Evolutionary conservation across 2,329 filamentous ascomycete genomes (phyloP).

Genomic region (Zasmidium cellare): DNA sequence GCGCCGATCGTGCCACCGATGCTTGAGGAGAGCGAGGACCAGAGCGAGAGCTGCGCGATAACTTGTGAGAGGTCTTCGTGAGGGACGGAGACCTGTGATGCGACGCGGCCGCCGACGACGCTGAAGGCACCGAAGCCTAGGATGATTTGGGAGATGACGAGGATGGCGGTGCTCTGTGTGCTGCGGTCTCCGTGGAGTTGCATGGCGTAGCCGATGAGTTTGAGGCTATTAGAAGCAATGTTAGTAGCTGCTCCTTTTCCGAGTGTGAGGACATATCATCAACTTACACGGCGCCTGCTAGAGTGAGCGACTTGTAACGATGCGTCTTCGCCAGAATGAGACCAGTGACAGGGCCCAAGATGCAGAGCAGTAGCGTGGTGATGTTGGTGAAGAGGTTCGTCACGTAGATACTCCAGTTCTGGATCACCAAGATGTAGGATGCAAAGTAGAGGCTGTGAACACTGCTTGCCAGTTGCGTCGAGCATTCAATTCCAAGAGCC

Average conservation of each 20-base stretch:
- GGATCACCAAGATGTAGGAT: conserved; percentile 42
- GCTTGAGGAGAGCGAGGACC: conserved; percentile 41
- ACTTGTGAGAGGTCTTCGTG: conserved; percentile 44
- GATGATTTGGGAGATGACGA: conserved; percentile 40
- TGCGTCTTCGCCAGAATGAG: conserved; percentile 39
- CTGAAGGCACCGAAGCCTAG: conserved; percentile 41
- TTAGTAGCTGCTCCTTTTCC: not conserved
- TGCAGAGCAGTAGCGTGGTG: conserved; percentile 42
- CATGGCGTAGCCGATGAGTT: conserved; percentile 40
- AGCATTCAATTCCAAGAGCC: conserved; percentile 17
- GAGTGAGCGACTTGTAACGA: conserved; percentile 45
- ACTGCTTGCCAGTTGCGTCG: conserved; percentile 20
- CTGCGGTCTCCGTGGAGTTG: conserved; percentile 34
- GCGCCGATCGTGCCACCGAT: conserved; percentile 41
- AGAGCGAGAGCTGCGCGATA: conserved; percentile 42
- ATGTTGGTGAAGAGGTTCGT: conserved; percentile 46
- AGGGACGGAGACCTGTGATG: conserved; percentile 43
- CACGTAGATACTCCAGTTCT: conserved; percentile 43
- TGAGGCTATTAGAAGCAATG: conserved; percentile 20
- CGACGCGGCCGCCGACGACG: conserved; percentile 44
- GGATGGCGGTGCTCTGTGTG: conserved; percentile 37
- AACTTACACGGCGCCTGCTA: conserved; percentile 36
- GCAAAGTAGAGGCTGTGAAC: conserved; percentile 21
- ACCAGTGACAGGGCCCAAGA: conserved; percentile 38
- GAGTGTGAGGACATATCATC: too few relatives aligned